Evolutionary conservation across 768 basidiomycete species (phyloP), one percentile per base, ranked within the genome.

Genomic region (Pulveroboletus ravenelii): DNA sequence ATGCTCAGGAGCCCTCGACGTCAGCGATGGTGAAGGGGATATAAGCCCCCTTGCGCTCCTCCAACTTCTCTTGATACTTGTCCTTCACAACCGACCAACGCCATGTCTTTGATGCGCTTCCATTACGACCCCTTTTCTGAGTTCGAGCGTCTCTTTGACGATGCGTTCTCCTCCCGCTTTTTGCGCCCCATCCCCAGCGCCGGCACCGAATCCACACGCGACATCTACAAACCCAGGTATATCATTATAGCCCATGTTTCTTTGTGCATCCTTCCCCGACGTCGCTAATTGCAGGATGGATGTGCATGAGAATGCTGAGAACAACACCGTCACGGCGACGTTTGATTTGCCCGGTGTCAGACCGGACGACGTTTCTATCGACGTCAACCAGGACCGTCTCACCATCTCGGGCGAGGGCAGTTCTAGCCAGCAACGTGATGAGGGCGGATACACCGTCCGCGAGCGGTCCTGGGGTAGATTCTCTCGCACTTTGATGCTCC

Each of bases 321-420:
- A 62, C 20, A 79, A 80, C 57, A 59, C 68, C 34, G 75, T 83
- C 35, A 78, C 77, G 0, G 81, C 81, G 37, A 63, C 71, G 7
- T 80, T 84, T 58, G 82, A 84, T 55, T 66, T 84, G 7, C 81
- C 83, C 0, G 81, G 81, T 17, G 27, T 82, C 35, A 66, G 67
- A 48, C 74, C 77, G 30, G 75, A 80, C 41, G 66, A 81, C 51
- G 68, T 83, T 42, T 63, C 66, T 43, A 74, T 84, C 55, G 80
- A 82, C 48, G 57, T 80, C 8, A 72, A 75, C 51, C 71, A 76
- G 52, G 74, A 76, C 51, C 66, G 71, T 2, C 74, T 84, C 44
- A 76, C 64, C 40, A 60, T 84, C 42, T 75, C 79, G 3, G 82
- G 79, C 10, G 76, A 84, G 65, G 68, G 58, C 20, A 70, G 64